Percentiles rank a stretch among this genome's conserved stretches.
These are phyloP conservation scores for Fusarium devonianum DNA, from an alignment of 2,329 filamentous ascomycete genomes.

Conservation along the genomic window DNA sequence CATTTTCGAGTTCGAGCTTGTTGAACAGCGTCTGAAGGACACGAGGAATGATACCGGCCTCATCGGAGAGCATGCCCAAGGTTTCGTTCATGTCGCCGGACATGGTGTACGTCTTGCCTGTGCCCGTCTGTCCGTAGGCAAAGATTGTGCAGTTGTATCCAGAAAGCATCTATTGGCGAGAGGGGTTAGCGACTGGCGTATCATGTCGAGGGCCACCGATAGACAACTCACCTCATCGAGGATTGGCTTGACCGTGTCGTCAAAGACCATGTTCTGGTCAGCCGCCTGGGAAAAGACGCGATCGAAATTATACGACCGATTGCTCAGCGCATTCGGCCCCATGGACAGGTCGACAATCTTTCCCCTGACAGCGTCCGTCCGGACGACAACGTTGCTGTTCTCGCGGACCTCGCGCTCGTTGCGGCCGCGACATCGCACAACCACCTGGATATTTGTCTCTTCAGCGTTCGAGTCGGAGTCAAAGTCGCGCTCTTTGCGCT, in stretches of 20 bases:
- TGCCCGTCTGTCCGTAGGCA: slow-evolving; percentile 96
- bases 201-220: too few relatives aligned
- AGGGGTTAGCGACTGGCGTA: too few relatives aligned
- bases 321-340: slow-evolving; percentile 89
- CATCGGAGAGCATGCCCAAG: slow-evolving; percentile 84
- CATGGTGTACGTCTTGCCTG: slow-evolving; percentile 99
- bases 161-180: slow-evolving; percentile 89
- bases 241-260: slow-evolving; percentile 93
- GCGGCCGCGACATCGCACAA: slow-evolving; percentile 91
- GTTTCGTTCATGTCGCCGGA: slow-evolving; percentile 95
- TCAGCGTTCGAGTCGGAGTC: slow-evolving; percentile 70
- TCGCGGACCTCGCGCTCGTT: slow-evolving; percentile 92
- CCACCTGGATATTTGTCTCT: slow-evolving; percentile 97
- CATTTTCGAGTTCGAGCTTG: slow-evolving; percentile 79
- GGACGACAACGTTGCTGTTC: slow-evolving; percentile 92
- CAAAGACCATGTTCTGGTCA: slow-evolving; percentile 92
- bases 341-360: slow-evolving; percentile 86
- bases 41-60: slow-evolving; percentile 93
- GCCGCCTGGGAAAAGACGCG: slow-evolving; percentile 96
- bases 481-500: slow-evolving; percentile 88
- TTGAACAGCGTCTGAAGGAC: slow-evolving; percentile 86
- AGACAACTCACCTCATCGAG: slow-evolving; percentile 77
- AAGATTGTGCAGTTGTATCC: slow-evolving; percentile 99
- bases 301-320: slow-evolving; percentile 97
- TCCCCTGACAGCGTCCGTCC: slow-evolving; percentile 86